A percentile compares a stretch with the other conserved stretches of the same genome.
Evolutionary conservation across 768 basidiomycete species (phyloP).

Genomic region (Ramaria sp.): DNA sequence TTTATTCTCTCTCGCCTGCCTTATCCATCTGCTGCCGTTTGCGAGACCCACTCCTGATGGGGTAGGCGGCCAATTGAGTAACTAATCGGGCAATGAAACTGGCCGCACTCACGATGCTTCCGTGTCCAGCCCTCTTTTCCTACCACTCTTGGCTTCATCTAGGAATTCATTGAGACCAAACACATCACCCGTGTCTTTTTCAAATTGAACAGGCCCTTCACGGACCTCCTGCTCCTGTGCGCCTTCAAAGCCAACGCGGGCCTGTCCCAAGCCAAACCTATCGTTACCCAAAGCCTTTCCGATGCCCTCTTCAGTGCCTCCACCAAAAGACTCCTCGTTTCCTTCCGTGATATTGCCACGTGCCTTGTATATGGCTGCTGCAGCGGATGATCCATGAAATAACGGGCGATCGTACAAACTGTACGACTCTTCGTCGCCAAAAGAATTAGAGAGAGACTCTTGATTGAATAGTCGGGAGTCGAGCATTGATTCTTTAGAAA

Average conservation of each 20-base stretch:
- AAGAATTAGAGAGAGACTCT: constrained; percentile 69
- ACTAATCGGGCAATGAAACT: constrained; percentile 7
- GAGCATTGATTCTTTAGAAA: constrained; percentile 94
- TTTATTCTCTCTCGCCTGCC: constrained; percentile 33
- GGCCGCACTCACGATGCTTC: constrained; percentile 42
- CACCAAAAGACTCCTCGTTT: constrained; percentile 87
- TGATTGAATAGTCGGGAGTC: constrained; percentile 98
- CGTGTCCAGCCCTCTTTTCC: constrained; percentile 78
- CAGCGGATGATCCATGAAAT: constrained; percentile 93
- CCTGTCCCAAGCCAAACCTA: constrained; percentile 81
- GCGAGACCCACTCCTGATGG: constrained; percentile 40
- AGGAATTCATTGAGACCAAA: constrained; percentile 96
- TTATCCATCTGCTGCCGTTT: constrained; percentile 62
- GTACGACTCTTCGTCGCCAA: constrained; percentile 91
- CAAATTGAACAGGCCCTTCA: constrained; percentile 96
- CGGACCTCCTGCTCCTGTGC: constrained; percentile 73
- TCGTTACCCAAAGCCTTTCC: constrained; percentile 85
- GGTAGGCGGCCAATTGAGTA: not conserved
- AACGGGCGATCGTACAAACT: constrained; percentile 89
- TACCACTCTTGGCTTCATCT: constrained; percentile 94
- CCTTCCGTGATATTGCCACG: constrained; percentile 75
- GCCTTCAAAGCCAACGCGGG: constrained; percentile 83
- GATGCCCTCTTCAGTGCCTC: constrained; percentile 94
- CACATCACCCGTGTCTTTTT: constrained; percentile 95
- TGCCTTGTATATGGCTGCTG: constrained; percentile 99